These are phyloP conservation scores for Colletotrichum sp. DNA, from an alignment of 2,329 filamentous ascomycete genomes.

Conservation along the genomic window DNA sequence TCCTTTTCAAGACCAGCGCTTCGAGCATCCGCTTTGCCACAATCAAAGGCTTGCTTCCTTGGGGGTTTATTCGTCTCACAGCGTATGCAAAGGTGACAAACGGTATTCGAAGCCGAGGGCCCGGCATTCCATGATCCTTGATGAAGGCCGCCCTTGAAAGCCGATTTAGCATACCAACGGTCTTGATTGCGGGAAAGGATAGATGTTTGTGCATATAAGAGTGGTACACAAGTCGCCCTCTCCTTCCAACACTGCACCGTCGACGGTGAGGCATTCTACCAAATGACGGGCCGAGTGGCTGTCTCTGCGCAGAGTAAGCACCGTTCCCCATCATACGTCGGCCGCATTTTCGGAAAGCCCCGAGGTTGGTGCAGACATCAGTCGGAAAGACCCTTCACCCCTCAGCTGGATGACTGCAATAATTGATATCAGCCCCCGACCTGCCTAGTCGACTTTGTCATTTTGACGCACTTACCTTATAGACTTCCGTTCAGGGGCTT, in stretches of 20 bases:
- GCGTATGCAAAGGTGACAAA: not conserved
- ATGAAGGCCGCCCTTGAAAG: too few relatives aligned
- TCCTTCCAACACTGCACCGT: too few relatives aligned
- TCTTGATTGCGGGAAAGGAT: too few relatives aligned
- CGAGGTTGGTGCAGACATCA: not conserved
- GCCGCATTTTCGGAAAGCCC: not conserved
- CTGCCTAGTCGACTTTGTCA: not conserved
- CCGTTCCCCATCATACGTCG: not conserved
- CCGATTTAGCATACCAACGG: too few relatives aligned
- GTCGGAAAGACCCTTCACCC: too few relatives aligned
- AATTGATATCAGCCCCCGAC: too few relatives aligned
- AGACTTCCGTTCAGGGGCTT: not conserved
- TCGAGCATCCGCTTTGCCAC: not conserved
- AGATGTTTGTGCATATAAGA: too few relatives aligned
- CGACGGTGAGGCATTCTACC: not conserved
- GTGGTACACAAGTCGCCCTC: too few relatives aligned
- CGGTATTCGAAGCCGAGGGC: too few relatives aligned
- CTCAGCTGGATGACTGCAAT: too few relatives aligned
- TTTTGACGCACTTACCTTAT: not conserved
- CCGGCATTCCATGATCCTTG: too few relatives aligned
- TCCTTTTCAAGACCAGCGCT: not conserved
- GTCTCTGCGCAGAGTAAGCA: not conserved
- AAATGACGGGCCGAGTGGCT: not conserved
- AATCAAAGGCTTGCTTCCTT: not conserved
- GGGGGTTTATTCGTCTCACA: not conserved